Percentiles rank a stretch among this genome's conserved stretches.
Conservation (phyloP, 2,329 filamentous ascomycete species). For the Sclerotinia glacialis region DNA sequence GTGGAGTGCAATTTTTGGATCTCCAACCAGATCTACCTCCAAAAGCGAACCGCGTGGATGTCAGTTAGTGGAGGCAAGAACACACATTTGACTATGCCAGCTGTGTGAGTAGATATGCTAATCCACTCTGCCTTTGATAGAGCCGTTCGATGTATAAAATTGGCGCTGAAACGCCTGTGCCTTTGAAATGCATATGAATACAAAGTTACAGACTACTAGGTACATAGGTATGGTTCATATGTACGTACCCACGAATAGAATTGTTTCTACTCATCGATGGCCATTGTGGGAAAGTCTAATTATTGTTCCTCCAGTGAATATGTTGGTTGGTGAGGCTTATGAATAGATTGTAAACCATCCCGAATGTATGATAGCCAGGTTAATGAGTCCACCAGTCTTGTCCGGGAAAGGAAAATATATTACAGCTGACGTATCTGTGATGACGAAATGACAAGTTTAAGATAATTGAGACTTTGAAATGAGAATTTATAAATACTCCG, state of each 20-base stretch:
- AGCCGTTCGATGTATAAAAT: neutral
- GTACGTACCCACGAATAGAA: neutral
- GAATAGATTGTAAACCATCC: neutral
- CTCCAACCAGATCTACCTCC: neutral
- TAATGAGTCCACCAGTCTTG: neutral
- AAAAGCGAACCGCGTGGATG: neutral
- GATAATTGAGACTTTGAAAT: no score
- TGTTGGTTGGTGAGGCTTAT: neutral
- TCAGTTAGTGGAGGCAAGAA: neutral
- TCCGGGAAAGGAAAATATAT: neutral
- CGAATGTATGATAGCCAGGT: neutral
- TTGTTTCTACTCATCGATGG: neutral
- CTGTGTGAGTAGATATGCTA: neutral
- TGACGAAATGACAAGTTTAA: no score
- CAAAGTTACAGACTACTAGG: neutral
- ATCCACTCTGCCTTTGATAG: neutral
- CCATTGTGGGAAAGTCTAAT: neutral
- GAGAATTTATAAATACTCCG: no score
- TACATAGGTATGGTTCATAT: neutral
- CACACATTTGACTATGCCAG: neutral
- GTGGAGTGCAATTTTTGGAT: neutral
- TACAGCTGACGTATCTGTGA: neutral
- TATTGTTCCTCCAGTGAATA: neutral
- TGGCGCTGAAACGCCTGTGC: neutral
- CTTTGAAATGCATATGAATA: neutral